These are phyloP conservation scores for Clathrospora elynae DNA, from an alignment of 2,329 filamentous ascomycete genomes.

Conservation along the genomic window DNA sequence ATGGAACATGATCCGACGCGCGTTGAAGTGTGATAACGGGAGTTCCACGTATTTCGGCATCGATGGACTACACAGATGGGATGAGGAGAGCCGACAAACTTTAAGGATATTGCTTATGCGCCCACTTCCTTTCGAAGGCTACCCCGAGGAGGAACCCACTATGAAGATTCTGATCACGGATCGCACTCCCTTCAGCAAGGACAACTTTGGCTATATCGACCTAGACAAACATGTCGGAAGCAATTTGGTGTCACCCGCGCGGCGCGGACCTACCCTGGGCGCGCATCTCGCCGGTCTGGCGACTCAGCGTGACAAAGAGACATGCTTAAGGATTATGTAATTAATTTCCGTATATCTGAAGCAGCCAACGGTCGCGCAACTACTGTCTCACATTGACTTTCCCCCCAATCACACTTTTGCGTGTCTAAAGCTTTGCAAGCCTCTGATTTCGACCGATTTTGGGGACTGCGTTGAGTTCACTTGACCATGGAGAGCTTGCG, in stretches of 20 bases:
- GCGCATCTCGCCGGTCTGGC: no score
- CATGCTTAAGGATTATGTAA: no score
- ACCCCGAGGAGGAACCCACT: not conserved
- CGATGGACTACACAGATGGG: not conserved
- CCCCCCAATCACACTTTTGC: not conserved
- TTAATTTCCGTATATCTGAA: no score
- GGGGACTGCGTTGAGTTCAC: not conserved
- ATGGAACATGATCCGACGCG: not conserved
- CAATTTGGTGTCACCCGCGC: not conserved
- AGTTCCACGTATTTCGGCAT: constrained; percentile 1
- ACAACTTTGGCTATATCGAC: not conserved
- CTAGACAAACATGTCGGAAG: not conserved
- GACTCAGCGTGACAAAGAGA: not conserved
- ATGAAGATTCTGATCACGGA: constrained; percentile 1
- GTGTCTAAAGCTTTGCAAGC: not conserved
- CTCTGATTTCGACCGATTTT: not conserved
- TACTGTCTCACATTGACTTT: no score
- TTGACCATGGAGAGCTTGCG: not conserved
- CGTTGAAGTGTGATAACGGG: not conserved
- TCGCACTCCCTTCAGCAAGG: not conserved
- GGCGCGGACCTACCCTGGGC: no score
- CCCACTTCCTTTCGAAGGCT: not conserved
- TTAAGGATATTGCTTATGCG: not conserved
- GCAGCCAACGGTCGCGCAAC: no score
- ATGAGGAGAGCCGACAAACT: not conserved